phyloP scores from a whole-genome alignment of 2,329 filamentous ascomycete species.

The Xylariaceae sp. region DNA sequence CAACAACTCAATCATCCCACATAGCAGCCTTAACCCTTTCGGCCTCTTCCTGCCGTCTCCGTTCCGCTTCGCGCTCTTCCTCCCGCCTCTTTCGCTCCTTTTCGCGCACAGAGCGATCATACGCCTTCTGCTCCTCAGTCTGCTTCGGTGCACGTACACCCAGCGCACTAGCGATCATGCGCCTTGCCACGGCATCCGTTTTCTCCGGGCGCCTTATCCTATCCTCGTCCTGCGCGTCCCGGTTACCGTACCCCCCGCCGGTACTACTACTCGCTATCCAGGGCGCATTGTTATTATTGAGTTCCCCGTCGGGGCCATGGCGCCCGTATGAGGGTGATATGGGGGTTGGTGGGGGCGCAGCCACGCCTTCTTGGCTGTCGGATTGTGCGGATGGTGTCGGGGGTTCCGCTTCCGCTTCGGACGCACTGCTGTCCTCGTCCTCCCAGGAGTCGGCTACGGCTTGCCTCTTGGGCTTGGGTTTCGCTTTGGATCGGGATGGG shows the following conservation, averaged over 20 bases:
- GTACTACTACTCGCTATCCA: conserved; percentile 20
- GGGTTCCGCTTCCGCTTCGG: conserved; percentile 46
- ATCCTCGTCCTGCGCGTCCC: conserved; percentile 14
- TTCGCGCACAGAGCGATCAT: conserved; percentile 81
- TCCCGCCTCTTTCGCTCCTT: conserved; percentile 82
- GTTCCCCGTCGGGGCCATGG: conserved; percentile 5
- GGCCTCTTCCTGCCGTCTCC: conserved; percentile 65
- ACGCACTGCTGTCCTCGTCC: conserved; percentile 65
- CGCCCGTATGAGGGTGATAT: conserved; percentile 58
- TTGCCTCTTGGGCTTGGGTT: conserved; percentile 46
- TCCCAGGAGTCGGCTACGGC: conserved; percentile 78
- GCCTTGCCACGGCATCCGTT: conserved; percentile 86
- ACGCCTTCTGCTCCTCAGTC: conserved; percentile 88
- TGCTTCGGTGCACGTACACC: conserved; percentile 80
- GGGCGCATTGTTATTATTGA: conserved; percentile 8
- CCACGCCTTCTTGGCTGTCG: conserved; percentile 43
- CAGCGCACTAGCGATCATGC: conserved; percentile 88
- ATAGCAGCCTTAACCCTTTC: conserved; percentile 83
- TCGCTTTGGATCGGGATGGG: conserved; percentile 25
- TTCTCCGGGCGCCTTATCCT: conserved; percentile 70
- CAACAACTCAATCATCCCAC: conserved; percentile 72
- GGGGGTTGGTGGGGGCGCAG: conserved; percentile 72
- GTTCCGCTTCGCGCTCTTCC: conserved; percentile 72
- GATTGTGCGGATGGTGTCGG: conserved; percentile 28
- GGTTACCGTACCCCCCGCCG: conserved; percentile 18